These are phyloP conservation scores for Larix sibirica DNA, from an alignment of 83 land plant species.

Conservation along the genomic window DNA sequence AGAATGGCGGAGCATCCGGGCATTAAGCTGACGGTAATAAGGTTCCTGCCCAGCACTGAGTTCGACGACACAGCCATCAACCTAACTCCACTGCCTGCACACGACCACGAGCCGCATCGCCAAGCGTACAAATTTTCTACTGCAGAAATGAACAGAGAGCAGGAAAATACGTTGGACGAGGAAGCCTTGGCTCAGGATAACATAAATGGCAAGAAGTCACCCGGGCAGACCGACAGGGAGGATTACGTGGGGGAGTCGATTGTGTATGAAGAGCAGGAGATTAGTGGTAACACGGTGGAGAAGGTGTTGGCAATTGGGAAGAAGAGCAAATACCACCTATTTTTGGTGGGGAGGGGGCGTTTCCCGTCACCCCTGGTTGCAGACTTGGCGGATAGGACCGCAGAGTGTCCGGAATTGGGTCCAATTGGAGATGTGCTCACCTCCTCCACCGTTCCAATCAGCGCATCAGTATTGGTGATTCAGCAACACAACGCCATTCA, in stretches of 20 bases:
- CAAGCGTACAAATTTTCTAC: conserved; percentile 39
- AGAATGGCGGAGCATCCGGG: conserved; percentile 35
- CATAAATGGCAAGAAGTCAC: neutral
- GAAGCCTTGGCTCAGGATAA: conserved; percentile 14
- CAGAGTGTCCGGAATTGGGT: conserved; percentile 42
- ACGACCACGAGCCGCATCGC: conserved; percentile 15
- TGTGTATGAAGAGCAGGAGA: neutral
- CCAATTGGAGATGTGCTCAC: conserved; percentile 40
- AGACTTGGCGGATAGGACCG: conserved; percentile 18
- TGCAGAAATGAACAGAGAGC: conserved; percentile 24
- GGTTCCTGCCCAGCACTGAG: conserved; percentile 30
- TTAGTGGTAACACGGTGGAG: neutral
- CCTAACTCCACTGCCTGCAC: conserved; percentile 26
- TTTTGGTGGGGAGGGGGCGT: conserved; percentile 33
- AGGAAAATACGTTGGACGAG: conserved; percentile 36
- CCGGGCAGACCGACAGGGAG: neutral
- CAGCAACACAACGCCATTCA: conserved; percentile 32
- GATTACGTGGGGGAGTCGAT: conserved; percentile 19
- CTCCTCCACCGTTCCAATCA: conserved; percentile 18
- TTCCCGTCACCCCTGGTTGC: conserved; percentile 6
- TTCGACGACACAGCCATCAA: conserved; percentile 11
- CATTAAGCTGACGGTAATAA: conserved; percentile 18
- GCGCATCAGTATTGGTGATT: conserved; percentile 44
- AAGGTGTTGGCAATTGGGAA: neutral
- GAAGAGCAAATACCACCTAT: conserved; percentile 8